A percentile compares a stretch with the other conserved stretches of the same genome.
Conservation (phyloP, 108 stramenopile genomes). For the Heterococcus sp. region DNA sequence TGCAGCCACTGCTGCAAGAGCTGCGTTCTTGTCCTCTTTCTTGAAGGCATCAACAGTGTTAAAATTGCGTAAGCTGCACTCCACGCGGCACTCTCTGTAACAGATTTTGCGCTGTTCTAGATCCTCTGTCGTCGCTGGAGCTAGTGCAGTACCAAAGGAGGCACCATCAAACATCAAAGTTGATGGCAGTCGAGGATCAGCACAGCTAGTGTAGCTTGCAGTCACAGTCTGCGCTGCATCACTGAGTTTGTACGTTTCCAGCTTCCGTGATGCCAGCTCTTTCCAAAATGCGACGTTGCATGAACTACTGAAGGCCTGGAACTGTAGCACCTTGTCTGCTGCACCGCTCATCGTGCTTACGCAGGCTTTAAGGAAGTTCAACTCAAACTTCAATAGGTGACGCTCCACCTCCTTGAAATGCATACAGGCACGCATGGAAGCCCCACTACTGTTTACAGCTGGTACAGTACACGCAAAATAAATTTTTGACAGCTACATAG, state of each 20-base stretch:
- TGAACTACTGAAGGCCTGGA: slow-evolving; percentile 35
- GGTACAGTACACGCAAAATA: too few relatives aligned
- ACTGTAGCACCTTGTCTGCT: too few relatives aligned
- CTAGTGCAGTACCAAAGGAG: not conserved
- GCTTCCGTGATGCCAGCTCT: slow-evolving; percentile 35
- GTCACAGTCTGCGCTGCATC: slow-evolving; percentile 17
- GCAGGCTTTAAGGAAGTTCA: too few relatives aligned
- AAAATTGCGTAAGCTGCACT: not conserved
- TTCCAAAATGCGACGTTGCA: slow-evolving; percentile 38
- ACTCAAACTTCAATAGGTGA: too few relatives aligned
- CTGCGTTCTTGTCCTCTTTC: slow-evolving; percentile 29
- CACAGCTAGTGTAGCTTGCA: not conserved
- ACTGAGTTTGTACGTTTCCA: slow-evolving; percentile 33
- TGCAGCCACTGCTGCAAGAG: slow-evolving; percentile 9
- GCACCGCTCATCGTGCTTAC: too few relatives aligned
- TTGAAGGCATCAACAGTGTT: slow-evolving; percentile 13
- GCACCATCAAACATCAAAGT: not conserved
- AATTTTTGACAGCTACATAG: too few relatives aligned
- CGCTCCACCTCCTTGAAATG: too few relatives aligned
- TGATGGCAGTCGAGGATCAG: not conserved
- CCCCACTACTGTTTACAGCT: too few relatives aligned
- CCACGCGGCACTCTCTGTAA: not conserved
- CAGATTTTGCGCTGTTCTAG: not conserved
- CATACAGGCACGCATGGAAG: too few relatives aligned
- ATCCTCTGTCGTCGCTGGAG: not conserved